Percentiles rank a stretch among this genome's conserved stretches.
Evolutionary conservation across 345 rosid species (phyloP).

Genomic region (Balakata baccata): DNA sequence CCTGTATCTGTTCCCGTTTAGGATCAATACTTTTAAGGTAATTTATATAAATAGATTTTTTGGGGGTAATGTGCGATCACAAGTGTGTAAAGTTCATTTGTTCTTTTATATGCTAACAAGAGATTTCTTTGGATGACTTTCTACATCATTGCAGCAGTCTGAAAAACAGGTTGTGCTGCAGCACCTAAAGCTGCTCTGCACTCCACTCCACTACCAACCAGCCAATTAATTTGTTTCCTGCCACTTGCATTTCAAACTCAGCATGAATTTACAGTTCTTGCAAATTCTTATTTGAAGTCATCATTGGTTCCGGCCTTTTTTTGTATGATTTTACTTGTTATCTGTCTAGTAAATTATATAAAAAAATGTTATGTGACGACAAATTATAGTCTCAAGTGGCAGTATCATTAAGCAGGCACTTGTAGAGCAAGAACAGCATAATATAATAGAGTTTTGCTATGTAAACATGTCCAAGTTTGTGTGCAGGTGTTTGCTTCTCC

Average conservation of each 20-base stretch:
- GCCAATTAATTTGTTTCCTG: background rate
- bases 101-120: background rate
- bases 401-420: background rate
- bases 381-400: background rate
- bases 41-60: background rate
- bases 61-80: background rate
- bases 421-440: background rate
- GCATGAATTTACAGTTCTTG: background rate
- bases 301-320: background rate
- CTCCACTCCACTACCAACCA: background rate
- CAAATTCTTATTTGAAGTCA: background rate
- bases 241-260: background rate
- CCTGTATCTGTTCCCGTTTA: background rate
- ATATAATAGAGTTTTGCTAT: background rate
- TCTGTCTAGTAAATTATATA: background rate
- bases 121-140: conserved; percentile 1
- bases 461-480: background rate
- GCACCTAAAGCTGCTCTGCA: background rate
- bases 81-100: background rate
- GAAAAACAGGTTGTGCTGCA: background rate
- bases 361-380: background rate
- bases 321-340: background rate
- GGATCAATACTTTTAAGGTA: background rate
- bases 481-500: background rate
- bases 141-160: background rate